Conservation (phyloP, 1,284 basidiomycete genomes). For the Hypsizygus ulmarius region DNA sequence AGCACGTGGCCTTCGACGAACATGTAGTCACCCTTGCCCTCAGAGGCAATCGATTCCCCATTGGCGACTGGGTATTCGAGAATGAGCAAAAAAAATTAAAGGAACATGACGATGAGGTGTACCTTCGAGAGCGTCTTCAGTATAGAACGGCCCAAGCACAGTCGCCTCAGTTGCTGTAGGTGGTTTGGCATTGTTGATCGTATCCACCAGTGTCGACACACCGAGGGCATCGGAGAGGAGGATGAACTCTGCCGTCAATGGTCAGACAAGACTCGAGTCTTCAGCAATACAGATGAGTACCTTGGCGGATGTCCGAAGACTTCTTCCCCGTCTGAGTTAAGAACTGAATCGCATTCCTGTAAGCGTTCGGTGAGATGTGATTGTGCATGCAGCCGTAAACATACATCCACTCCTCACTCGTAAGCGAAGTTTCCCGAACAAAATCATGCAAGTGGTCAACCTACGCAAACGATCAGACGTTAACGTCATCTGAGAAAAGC, state of each 20-base stretch:
- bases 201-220: conserved; percentile 75
- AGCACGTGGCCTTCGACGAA: conserved; percentile 73
- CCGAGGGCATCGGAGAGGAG: conserved; percentile 80
- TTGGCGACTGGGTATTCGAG: conserved; percentile 41
- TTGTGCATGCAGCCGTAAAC: too few species aligned
- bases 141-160: conserved; percentile 84
- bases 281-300: conserved; percentile 18
- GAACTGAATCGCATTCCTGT: conserved; percentile 66
- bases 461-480: conserved; percentile 16
- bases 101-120: conserved; percentile 13
- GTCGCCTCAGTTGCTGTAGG: conserved; percentile 70
- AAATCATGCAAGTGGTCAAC: conserved; percentile 70
- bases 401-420: conserved; percentile 82
- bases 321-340: conserved; percentile 73
- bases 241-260: conserved; percentile 60
- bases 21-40: conserved; percentile 82
- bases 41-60: conserved; percentile 71
- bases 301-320: conserved; percentile 70
- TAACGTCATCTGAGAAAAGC: background rate
- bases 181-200: conserved; percentile 71
- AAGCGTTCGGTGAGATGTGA: too few species aligned
- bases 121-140: conserved; percentile 77
- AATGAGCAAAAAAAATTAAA: background rate
- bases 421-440: conserved; percentile 68
- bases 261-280: background rate